These are phyloP conservation scores for Piper longum DNA, from an alignment of 164 flowering plant genomes.

Conservation along the genomic window DNA sequence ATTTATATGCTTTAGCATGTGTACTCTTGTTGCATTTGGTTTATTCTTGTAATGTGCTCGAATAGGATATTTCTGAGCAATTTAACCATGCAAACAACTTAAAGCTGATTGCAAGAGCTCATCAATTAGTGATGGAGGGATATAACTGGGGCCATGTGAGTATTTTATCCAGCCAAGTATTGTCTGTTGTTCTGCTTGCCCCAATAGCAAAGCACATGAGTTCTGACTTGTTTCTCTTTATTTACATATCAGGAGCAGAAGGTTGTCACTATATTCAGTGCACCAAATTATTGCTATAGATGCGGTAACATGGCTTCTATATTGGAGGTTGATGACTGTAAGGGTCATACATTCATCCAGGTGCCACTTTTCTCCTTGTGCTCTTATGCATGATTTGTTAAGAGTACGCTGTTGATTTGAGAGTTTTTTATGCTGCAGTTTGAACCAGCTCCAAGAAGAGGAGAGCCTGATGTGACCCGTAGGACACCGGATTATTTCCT, in stretches of 20 bases:
- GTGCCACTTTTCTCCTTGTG: constrained; percentile 19
- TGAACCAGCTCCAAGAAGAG: constrained; percentile 98
- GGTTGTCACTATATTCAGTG: constrained; percentile 96
- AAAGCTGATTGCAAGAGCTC: constrained; percentile 95
- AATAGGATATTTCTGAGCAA: constrained; percentile 95
- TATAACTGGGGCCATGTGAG: constrained; percentile 96
- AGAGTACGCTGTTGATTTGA: neutral
- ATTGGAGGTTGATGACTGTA: constrained; percentile 94
- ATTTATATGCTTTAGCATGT: neutral
- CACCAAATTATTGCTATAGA: constrained; percentile 94
- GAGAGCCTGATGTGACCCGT: constrained; percentile 95
- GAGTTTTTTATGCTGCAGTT: constrained; percentile 36
- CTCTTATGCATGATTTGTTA: neutral
- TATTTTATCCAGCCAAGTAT: neutral
- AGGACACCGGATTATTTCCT: constrained; percentile 96
- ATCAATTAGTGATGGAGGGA: constrained; percentile 98
- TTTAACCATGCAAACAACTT: constrained; percentile 85
- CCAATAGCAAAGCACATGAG: neutral
- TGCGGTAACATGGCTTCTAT: constrained; percentile 99
- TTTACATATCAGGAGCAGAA: constrained; percentile 74
- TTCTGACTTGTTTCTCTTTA: neutral
- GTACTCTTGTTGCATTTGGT: neutral
- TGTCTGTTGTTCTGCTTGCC: neutral
- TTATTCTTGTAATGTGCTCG: neutral
- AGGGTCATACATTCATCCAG: constrained; percentile 92